These are phyloP conservation scores for Aegilops sharonensis DNA, from an alignment of 176 grass and related monocot species.

Conservation along the genomic window DNA sequence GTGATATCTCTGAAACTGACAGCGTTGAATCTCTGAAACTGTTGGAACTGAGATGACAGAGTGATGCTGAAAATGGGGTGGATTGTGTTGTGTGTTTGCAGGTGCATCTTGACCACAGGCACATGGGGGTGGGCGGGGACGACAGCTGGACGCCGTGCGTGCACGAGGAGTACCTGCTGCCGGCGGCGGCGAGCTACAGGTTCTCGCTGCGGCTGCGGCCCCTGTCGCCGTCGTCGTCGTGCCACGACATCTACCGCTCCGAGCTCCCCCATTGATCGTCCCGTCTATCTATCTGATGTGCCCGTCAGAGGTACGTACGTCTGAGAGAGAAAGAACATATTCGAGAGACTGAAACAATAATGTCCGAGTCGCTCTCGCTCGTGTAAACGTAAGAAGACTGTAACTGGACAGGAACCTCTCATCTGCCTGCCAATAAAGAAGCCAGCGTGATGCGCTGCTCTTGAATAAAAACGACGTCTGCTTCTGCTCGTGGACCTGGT, in stretches of 20 bases:
- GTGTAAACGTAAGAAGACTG: too few species aligned
- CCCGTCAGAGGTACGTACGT: background rate
- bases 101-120: conserved; percentile 91
- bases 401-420: background rate
- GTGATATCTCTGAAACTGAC: background rate
- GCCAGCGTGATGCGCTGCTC: background rate
- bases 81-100: conserved; percentile 49
- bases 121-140: conserved; percentile 89
- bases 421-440: background rate
- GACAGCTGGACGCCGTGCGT: conserved; percentile 87
- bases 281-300: background rate
- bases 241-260: conserved; percentile 68
- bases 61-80: background rate
- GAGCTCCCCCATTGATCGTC: conserved; percentile 33
- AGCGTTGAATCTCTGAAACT: background rate
- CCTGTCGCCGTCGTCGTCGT: conserved; percentile 50
- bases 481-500: background rate
- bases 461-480: background rate
- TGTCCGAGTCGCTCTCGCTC: too few species aligned
- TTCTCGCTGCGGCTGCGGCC: conserved; percentile 73
- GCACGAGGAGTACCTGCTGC: conserved; percentile 73
- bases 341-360: background rate
- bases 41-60: background rate
- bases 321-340: background rate
- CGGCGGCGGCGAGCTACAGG: conserved; percentile 52